These are phyloP conservation scores for Colletotrichum eleusines DNA, from an alignment of 2,329 filamentous ascomycete species.

Conservation along the genomic window DNA sequence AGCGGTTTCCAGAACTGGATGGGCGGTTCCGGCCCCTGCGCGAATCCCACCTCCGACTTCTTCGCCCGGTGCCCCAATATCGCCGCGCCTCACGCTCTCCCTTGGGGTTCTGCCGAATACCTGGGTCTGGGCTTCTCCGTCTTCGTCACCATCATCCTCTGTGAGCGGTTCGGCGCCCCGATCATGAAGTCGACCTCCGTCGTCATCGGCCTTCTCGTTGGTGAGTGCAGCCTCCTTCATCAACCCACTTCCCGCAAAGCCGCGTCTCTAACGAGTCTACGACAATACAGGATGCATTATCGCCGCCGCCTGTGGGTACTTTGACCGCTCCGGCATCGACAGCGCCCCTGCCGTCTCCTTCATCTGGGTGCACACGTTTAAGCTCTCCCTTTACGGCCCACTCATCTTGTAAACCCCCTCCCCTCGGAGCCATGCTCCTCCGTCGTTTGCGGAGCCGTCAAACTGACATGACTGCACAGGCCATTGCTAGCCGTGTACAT, in stretches of 20 bases:
- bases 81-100: constrained; percentile 76
- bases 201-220: constrained; percentile 74
- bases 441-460: neutral
- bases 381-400: constrained; percentile 77
- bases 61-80: constrained; percentile 76
- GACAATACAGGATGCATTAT: constrained; percentile 75
- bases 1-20: constrained; percentile 84
- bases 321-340: constrained; percentile 78
- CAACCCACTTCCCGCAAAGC: no score
- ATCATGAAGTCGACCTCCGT: constrained; percentile 88
- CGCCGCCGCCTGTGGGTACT: constrained; percentile 82
- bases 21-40: constrained; percentile 75
- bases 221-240: constrained; percentile 7
- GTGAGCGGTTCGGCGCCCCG: constrained; percentile 83
- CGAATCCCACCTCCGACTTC: constrained; percentile 62
- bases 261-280: neutral
- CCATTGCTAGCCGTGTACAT: constrained; percentile 78
- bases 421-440: neutral
- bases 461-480: constrained; percentile 3
- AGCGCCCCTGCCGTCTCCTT: constrained; percentile 79
- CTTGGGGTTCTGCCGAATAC: constrained; percentile 84
- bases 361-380: constrained; percentile 84
- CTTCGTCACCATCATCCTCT: constrained; percentile 82
- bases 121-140: constrained; percentile 84
- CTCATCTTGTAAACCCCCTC: constrained; percentile 65